Percentiles rank a stretch among this genome's conserved stretches.
phyloP scores from a whole-genome alignment of 2,329 filamentous ascomycete genomes.

The Anisogramma anomala region DNA sequence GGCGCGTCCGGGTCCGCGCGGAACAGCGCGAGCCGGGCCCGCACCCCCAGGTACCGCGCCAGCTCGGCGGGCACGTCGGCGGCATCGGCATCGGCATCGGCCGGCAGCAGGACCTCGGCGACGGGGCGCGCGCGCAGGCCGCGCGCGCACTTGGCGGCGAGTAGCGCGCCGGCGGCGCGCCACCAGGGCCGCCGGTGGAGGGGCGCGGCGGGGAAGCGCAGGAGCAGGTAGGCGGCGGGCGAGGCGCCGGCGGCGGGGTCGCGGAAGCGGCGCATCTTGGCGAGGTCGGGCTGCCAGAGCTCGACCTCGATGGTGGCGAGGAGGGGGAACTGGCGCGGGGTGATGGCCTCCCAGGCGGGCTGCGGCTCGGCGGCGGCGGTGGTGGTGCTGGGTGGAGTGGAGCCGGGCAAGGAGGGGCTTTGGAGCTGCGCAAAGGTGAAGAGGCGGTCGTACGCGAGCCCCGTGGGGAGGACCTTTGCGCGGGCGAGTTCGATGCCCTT shows the following conservation, averaged over 20 bases:
- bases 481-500: slow-evolving; percentile 59
- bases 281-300: slow-evolving; percentile 57
- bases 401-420: slow-evolving; percentile 35
- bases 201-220: slow-evolving; percentile 52
- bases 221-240: slow-evolving; percentile 46
- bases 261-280: slow-evolving; percentile 38
- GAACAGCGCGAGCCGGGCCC: slow-evolving; percentile 56
- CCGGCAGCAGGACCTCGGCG: slow-evolving; percentile 54
- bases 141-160: slow-evolving; percentile 41
- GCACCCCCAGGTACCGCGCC: slow-evolving; percentile 53
- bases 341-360: slow-evolving; percentile 56
- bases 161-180: slow-evolving; percentile 48
- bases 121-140: slow-evolving; percentile 50
- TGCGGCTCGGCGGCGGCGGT: slow-evolving; percentile 29
- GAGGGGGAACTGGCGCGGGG: slow-evolving; percentile 55
- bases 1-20: slow-evolving; percentile 46
- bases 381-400: slow-evolving; percentile 21
- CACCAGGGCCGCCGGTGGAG: slow-evolving; percentile 40
- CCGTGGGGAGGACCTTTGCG: slow-evolving; percentile 53
- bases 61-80: slow-evolving; percentile 51
- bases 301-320: slow-evolving; percentile 59
- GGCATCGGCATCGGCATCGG: slow-evolving; percentile 42
- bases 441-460: slow-evolving; percentile 68
- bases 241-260: slow-evolving; percentile 32
- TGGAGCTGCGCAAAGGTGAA: slow-evolving; percentile 68